These are phyloP conservation scores for Mangifera indica DNA, from an alignment of 345 rosid genomes.

Conservation along the genomic window DNA sequence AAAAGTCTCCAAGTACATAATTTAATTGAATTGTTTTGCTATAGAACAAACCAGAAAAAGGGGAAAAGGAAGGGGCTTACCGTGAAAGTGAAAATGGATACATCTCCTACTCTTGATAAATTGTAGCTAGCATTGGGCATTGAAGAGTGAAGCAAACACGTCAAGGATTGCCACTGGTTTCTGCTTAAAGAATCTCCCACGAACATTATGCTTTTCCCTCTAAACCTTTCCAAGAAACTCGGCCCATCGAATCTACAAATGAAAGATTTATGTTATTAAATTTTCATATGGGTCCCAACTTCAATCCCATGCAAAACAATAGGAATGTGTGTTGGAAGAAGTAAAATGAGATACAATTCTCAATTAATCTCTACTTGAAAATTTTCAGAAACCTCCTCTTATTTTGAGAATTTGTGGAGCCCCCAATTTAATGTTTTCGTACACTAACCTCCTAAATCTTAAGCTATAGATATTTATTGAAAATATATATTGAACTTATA, in stretches of 20 bases:
- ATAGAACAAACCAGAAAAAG: background rate
- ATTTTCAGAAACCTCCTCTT: too few species aligned
- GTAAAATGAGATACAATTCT: too few species aligned
- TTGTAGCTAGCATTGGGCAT: slow-evolving; percentile 43
- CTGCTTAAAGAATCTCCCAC: slow-evolving; percentile 80
- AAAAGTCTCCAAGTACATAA: too few species aligned
- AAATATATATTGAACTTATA: too few species aligned
- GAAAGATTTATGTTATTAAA: background rate
- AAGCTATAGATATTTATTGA: too few species aligned
- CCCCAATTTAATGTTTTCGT: too few species aligned
- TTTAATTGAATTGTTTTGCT: too few species aligned
- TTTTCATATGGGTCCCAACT: slow-evolving; percentile 5
- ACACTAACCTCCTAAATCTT: too few species aligned
- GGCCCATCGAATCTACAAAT: slow-evolving; percentile 57
- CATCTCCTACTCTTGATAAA: slow-evolving; percentile 36
- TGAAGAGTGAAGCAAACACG: slow-evolving; percentile 65
- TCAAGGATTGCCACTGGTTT: slow-evolving; percentile 81
- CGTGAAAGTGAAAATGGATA: slow-evolving; percentile 47
- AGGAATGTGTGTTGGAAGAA: too few species aligned
- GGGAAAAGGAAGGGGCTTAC: slow-evolving; percentile 22
- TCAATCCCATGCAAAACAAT: background rate
- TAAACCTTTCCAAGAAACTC: slow-evolving; percentile 43
- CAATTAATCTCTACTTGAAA: too few species aligned
- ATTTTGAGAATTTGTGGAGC: too few species aligned
- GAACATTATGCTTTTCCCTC: slow-evolving; percentile 69